A percentile compares a stretch with the other conserved stretches of the same genome.
phyloP scores from a whole-genome alignment of 2,329 filamentous ascomycete species.

The Hymenoscyphus scutula region DNA sequence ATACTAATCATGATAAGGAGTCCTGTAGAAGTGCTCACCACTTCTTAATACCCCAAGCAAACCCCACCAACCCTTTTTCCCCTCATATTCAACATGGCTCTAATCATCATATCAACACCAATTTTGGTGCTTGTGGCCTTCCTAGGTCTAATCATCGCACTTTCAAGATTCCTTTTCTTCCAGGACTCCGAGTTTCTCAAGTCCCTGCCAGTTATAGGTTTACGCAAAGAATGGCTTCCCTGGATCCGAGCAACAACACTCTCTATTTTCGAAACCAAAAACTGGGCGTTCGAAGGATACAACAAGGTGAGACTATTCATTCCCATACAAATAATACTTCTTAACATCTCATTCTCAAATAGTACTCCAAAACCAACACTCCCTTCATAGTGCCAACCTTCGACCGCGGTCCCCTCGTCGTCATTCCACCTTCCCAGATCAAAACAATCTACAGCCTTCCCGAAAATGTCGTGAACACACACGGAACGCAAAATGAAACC shows the following conservation, averaged over 20 bases:
- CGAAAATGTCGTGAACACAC: background rate
- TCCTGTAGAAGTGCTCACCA: too few relatives aligned
- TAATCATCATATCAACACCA: too few relatives aligned
- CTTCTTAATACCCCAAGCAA: too few relatives aligned
- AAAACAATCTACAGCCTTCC: background rate
- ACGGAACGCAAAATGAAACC: background rate
- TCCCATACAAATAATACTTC: background rate
- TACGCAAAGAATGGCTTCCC: background rate
- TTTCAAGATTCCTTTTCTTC: too few relatives aligned
- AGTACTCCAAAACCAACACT: constrained; percentile 6
- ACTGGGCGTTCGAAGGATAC: constrained; percentile 7
- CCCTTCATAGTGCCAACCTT: constrained; percentile 5
- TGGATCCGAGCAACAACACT: background rate
- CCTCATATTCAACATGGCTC: too few relatives aligned
- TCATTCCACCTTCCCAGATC: background rate
- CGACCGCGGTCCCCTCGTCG: background rate
- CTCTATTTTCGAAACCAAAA: background rate
- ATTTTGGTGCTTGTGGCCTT: too few relatives aligned
- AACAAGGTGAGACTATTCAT: background rate
- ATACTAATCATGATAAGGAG: too few relatives aligned
- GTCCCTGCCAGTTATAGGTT: background rate
- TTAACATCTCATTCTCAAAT: background rate
- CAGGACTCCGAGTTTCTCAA: background rate
- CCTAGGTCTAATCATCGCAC: too few relatives aligned
- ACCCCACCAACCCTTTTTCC: too few relatives aligned